phyloP scores from a whole-genome alignment of 768 basidiomycete species.

The Kwoniella bestiolae region DNA sequence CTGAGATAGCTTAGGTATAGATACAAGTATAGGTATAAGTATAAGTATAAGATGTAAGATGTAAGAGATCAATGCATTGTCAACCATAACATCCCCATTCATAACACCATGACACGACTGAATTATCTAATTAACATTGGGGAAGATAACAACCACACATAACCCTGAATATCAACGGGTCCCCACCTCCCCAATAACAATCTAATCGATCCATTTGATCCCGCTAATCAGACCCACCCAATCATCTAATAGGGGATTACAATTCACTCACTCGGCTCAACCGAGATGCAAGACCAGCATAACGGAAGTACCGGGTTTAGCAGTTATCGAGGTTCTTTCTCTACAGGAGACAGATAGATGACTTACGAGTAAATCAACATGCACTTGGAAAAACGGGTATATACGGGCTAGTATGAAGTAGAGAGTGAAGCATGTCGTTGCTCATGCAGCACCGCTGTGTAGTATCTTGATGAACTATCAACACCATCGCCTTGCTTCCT shows the following conservation, averaged over 20 bases:
- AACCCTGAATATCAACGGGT: background rate
- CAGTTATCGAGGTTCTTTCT: background rate
- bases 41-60: background rate
- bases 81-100: too few relatives aligned
- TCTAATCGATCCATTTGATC: slow-evolving; percentile 16
- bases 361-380: too few relatives aligned
- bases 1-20: too few relatives aligned
- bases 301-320: background rate
- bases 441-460: too few relatives aligned
- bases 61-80: slow-evolving; percentile 7
- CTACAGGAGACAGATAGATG: too few relatives aligned
- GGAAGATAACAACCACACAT: background rate
- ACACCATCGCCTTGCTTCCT: too few relatives aligned
- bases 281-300: background rate
- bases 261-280: background rate
- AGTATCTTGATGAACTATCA: too few relatives aligned
- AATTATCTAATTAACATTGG: background rate
- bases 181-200: slow-evolving; percentile 13
- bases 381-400: too few relatives aligned
- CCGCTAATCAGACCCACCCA: slow-evolving; percentile 2
- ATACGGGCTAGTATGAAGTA: too few relatives aligned
- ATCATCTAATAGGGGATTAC: background rate
- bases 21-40: background rate
- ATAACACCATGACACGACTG: background rate
- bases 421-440: too few relatives aligned